Evolutionary conservation across 2,329 filamentous ascomycete species (phyloP), one percentile per base, ranked within the genome.

Genomic region (Lasiodiplodia hormozganensis): DNA sequence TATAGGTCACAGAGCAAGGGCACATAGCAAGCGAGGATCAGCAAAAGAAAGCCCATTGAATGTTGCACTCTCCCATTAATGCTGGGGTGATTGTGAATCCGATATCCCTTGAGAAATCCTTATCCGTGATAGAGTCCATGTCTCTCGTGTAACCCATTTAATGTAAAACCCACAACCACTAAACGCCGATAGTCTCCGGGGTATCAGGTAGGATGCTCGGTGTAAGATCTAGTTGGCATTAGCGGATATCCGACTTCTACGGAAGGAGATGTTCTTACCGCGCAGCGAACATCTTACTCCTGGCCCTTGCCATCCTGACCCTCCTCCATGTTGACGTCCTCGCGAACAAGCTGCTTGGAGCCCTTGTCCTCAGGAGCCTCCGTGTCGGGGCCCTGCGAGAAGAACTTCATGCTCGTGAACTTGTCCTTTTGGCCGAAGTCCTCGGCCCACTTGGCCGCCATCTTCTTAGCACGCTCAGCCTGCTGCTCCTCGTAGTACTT

Each of bases 1-100:
- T n/a, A 62, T 51, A 51, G 58, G 58, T 62, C 57, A 47, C 58
- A 62, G 18, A 62, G 43, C 58, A 28, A 49, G 23, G 58, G 58
- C 40, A 62, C 58, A 62, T 62, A 62, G 43, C 43, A 31, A 51
- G 40, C 58, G 28, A 62, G 38, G 49, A 8, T 49, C n/a, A 36
- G 43, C 40, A 34, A 51, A 31, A 11, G 56, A 25, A 60, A 34
- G n/a, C 18, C 23, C 31, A 40, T 62, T 64, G 12, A 65, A 34
- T 54, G 21, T 34, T 54, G 31, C 14, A 40, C 28, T 34, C 40
- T 11, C 31, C 21, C 54, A 57, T 57, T n/a, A 12, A 23, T 14
- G 18, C 8, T 23, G 12, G 54, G 3, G 25, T 21, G 34, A 6
- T 38, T 21, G n/a, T 47, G 43, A 21, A 47, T 21, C 43, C 43